Evolutionary conservation across 768 basidiomycete species (phyloP).

Genomic region (Trametes elegans): DNA sequence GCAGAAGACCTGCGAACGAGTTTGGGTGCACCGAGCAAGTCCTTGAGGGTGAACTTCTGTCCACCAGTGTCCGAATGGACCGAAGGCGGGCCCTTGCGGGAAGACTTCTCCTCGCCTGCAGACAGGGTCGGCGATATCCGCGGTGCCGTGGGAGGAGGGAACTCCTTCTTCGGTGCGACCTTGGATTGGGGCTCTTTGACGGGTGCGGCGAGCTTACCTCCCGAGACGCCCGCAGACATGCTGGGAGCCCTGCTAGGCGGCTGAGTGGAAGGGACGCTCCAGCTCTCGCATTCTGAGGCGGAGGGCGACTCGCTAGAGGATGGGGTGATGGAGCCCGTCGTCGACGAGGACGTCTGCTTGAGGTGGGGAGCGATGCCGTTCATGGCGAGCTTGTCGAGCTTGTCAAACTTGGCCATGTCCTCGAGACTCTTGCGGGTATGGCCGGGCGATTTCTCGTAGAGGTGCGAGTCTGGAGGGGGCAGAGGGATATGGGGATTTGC

Average conservation of each 20-base stretch:
- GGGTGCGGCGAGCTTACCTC: constrained; percentile 31
- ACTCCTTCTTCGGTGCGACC: constrained; percentile 21
- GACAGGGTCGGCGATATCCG: constrained; percentile 28
- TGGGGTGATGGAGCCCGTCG: constrained; percentile 40
- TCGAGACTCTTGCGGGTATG: constrained; percentile 45
- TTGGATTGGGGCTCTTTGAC: constrained; percentile 18
- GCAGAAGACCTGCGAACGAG: constrained; percentile 69
- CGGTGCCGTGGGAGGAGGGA: constrained; percentile 23
- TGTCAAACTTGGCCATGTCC: constrained; percentile 26
- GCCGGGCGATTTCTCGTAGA: constrained; percentile 51
- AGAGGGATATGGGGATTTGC: constrained; percentile 40
- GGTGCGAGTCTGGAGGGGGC: constrained; percentile 48
- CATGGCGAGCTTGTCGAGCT: constrained; percentile 15
- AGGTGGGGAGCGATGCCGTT: constrained; percentile 22
- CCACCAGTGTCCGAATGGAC: constrained; percentile 48
- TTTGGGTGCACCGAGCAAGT: constrained; percentile 71
- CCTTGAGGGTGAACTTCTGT: constrained; percentile 83
- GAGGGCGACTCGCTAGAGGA: constrained; percentile 46
- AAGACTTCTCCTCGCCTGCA: constrained; percentile 15
- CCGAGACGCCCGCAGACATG: constrained; percentile 42
- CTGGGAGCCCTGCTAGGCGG: constrained; percentile 56
- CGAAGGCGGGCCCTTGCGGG: constrained; percentile 23
- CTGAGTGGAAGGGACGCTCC: constrained; percentile 59
- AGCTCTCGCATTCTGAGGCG: constrained; percentile 55
- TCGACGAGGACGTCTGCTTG: constrained; percentile 33